Evolutionary conservation across 169 alveolate species (phyloP), one percentile per base, ranked within the genome.

Genomic region (Perkinsus olseni): DNA sequence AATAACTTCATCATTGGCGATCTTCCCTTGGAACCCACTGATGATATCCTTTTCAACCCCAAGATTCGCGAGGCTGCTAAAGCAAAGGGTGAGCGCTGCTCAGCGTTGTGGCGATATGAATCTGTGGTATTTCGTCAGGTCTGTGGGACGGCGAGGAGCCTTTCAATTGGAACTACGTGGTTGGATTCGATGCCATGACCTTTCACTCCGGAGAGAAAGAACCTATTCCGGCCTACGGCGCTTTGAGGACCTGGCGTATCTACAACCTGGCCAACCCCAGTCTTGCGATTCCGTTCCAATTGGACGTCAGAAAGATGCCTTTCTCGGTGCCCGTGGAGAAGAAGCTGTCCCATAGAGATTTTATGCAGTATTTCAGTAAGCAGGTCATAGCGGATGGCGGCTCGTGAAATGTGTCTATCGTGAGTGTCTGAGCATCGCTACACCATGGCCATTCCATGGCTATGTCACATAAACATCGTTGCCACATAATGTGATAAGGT

Each of bases 1-100:
- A 91, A 91, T 45, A 91, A 91, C 74, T 91, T 91, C 74, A 91
- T 91, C 93, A 28, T 91, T 37, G 39, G 74, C 34, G 93, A 91
- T 24, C 74, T 91, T 0, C 93, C 93, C 0, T 38, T 13, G 39
- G 93, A 91, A 74, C 93, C 74, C n/a, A 91, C 93, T 8, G 93
- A 37, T 17, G 93, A 91, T 38, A n/a, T 91, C 38, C 28, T 91
- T 38, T 91, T 91, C 34, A 51, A 48, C 93, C 40, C 40, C 36
- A 45, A 39, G n/a, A 37, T 91, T 10, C 37, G 45, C 62, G 92
- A 38, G 51, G 37, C 92, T 11, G 37, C 92, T 28, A 8, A 38
- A 39, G 51, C 51, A 8, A 90, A 90, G 82, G 82, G 50, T 40
- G 50, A 40, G 50, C 50, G 11, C 21, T 40, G 11, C 21, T 40